phyloP scores from a whole-genome alignment of 768 basidiomycete genomes.

The Coprinopsis sp. region DNA sequence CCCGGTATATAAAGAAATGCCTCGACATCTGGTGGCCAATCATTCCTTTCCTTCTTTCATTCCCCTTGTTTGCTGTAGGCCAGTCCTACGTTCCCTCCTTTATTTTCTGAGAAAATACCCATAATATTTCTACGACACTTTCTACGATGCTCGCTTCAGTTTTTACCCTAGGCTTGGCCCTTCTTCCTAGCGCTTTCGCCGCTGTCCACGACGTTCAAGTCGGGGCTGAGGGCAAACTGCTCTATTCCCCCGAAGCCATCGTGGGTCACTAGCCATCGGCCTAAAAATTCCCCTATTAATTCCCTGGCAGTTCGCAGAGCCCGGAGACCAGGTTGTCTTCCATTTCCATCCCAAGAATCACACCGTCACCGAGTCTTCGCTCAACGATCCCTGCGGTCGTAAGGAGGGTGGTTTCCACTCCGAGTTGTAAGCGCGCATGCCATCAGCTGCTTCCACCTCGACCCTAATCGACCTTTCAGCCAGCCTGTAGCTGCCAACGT shows the following conservation, averaged over 20 bases:
- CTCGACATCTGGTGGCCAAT: constrained; percentile 12
- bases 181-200: constrained; percentile 47
- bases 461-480: constrained; percentile 24
- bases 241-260: constrained; percentile 49
- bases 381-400: constrained; percentile 48
- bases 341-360: constrained; percentile 57
- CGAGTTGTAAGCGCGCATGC: constrained; percentile 44
- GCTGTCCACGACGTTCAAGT: constrained; percentile 52
- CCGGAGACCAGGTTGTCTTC: constrained; percentile 59
- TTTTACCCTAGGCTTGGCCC: constrained; percentile 43
- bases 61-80: constrained; percentile 19
- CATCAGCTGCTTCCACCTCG: constrained; percentile 5
- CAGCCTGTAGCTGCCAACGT: constrained; percentile 49
- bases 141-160: constrained; percentile 42
- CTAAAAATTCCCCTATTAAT: background rate
- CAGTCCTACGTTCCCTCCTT: constrained; percentile 20
- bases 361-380: constrained; percentile 48
- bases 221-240: constrained; percentile 34
- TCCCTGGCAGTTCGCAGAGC: constrained; percentile 32
- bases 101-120: constrained; percentile 26
- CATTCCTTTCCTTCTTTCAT: constrained; percentile 22
- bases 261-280: constrained; percentile 26
- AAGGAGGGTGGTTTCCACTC: constrained; percentile 51
- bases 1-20: background rate
- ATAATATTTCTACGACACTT: constrained; percentile 24